These are phyloP conservation scores for Sedum album DNA, from an alignment of 164 flowering plant genomes.

Conservation along the genomic window DNA sequence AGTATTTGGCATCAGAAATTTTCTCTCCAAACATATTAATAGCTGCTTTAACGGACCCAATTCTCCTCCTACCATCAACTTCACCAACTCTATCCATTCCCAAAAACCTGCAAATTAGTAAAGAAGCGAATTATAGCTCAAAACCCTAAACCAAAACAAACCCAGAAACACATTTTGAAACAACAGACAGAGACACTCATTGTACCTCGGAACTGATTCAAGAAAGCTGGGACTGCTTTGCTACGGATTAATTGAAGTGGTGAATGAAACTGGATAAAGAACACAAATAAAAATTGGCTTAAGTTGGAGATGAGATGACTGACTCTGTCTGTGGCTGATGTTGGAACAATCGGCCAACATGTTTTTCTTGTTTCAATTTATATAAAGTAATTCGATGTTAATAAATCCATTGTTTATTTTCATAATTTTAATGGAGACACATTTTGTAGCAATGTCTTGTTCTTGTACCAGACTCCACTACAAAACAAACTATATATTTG, in stretches of 20 bases:
- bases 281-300: background rate
- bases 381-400: background rate
- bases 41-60: conserved; percentile 42
- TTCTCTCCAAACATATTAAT: conserved; percentile 29
- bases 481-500: background rate
- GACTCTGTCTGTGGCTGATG: background rate
- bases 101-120: background rate
- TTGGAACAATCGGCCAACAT: background rate
- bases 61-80: conserved; percentile 20
- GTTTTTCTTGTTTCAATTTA: background rate
- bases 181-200: too few species aligned
- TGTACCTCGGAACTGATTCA: background rate
- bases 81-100: conserved; percentile 24
- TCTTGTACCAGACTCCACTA: background rate
- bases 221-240: background rate
- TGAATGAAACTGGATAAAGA: background rate
- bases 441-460: background rate
- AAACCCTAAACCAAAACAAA: background rate
- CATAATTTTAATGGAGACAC: too few species aligned
- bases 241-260: background rate
- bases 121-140: background rate
- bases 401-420: too few species aligned
- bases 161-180: background rate
- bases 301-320: background rate
- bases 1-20: conserved; percentile 18